Percentiles rank a stretch among this genome's conserved stretches.
phyloP scores from a whole-genome alignment of 257 asterid genomes.

The Buddleja alternifolia region DNA sequence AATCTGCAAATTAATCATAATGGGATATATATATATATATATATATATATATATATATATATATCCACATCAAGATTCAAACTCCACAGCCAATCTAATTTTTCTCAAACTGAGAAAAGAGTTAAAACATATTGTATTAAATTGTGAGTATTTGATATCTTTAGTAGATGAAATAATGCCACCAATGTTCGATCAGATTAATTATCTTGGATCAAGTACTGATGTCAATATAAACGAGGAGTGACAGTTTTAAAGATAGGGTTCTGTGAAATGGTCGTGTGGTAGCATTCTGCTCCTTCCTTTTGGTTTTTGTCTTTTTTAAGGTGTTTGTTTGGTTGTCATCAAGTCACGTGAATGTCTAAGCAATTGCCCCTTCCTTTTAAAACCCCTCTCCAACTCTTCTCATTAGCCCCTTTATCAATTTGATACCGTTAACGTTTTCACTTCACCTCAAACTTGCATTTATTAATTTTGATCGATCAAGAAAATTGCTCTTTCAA shows the following conservation, averaged over 20 bases:
- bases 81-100: too few relatives aligned
- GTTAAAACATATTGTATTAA: too few relatives aligned
- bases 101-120: too few relatives aligned
- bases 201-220: neutral
- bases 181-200: too few relatives aligned
- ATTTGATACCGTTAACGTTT: too few relatives aligned
- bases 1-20: too few relatives aligned
- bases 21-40: neutral
- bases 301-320: slow-evolving; percentile 53
- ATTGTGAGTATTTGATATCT: too few relatives aligned
- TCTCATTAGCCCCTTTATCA: slow-evolving; percentile 41
- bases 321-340: slow-evolving; percentile 50
- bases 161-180: too few relatives aligned
- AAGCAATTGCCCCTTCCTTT: slow-evolving; percentile 28
- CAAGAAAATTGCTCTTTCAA: slow-evolving; percentile 19
- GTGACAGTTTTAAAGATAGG: slow-evolving; percentile 59
- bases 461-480: neutral
- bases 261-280: slow-evolving; percentile 82
- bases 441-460: neutral
- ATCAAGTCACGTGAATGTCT: slow-evolving; percentile 68
- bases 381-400: slow-evolving; percentile 34
- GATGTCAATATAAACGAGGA: neutral
- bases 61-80: neutral
- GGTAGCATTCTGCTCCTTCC: slow-evolving; percentile 78
- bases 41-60: too few relatives aligned